Percentiles rank a stretch among this genome's conserved stretches.
Conservation (phyloP, 768 basidiomycete genomes). For the Psilocybe sp. region DNA sequence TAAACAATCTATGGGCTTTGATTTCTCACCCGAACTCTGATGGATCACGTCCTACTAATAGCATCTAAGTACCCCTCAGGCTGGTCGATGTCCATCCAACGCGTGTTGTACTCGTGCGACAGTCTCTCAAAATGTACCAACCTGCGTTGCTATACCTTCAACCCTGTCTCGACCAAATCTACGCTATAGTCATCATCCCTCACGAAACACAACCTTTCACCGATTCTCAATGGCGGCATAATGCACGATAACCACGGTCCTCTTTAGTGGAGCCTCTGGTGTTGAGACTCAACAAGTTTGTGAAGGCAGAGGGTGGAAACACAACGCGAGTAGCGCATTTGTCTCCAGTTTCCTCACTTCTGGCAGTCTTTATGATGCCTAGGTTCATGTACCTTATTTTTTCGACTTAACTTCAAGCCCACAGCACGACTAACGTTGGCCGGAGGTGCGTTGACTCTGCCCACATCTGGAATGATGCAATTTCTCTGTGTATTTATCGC, state of each 20-base stretch:
- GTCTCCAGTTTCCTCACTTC: neutral
- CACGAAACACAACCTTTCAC: constrained; percentile 51
- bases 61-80: constrained; percentile 3
- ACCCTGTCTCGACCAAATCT: no score
- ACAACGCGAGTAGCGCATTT: constrained; percentile 57
- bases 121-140: neutral
- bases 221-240: constrained; percentile 63
- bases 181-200: neutral
- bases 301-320: constrained; percentile 65
- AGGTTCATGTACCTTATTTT: neutral
- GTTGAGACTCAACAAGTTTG: constrained; percentile 84
- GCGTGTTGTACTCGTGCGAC: neutral
- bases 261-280: constrained; percentile 78
- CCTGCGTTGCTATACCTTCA: neutral
- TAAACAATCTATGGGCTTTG: no score
- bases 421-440: constrained; percentile 69
- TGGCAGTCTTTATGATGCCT: neutral
- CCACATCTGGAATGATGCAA: no score
- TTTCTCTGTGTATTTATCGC: constrained; percentile 31
- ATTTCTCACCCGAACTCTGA: neutral
- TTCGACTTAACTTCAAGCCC: constrained; percentile 17
- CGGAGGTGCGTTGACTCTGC: no score
- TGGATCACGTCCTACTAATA: constrained; percentile 1
- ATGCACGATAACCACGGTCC: constrained; percentile 58
- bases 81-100: neutral